A percentile compares a stretch with the other conserved stretches of the same genome.
Evolutionary conservation across 768 basidiomycete genomes (phyloP).

Genomic region (Suillus subluteus): DNA sequence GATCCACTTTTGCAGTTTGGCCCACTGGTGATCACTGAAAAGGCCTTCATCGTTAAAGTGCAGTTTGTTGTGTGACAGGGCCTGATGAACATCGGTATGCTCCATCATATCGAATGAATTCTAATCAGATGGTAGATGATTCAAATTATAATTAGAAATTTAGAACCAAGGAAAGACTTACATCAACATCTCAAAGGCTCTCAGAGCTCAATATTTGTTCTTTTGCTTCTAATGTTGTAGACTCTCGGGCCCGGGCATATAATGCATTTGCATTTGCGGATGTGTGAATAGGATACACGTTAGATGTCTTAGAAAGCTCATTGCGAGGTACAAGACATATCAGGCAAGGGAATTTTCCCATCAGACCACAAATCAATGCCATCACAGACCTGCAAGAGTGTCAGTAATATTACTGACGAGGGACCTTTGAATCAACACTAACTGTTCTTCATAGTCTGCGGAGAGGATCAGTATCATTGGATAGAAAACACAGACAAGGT

Average conservation of each 20-base stretch:
- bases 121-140: background rate
- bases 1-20: conserved; percentile 25
- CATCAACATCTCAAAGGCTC: no score
- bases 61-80: conserved; percentile 40
- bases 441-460: conserved; percentile 51
- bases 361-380: no score
- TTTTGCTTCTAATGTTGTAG: no score
- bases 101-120: conserved; percentile 41
- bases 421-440: conserved; percentile 15
- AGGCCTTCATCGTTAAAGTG: conserved; percentile 41
- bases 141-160: no score
- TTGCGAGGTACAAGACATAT: no score
- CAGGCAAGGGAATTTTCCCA: no score
- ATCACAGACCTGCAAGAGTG: background rate
- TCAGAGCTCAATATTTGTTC: no score
- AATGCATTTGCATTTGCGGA: no score
- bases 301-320: no score
- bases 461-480: conserved; percentile 21
- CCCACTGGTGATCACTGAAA: conserved; percentile 36
- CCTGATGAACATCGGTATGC: conserved; percentile 36
- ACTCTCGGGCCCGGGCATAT: no score
- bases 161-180: conserved; percentile 12
- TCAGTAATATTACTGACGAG: background rate
- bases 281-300: no score
- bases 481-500: background rate